Base-by-base conservation (phyloP, 1,284 basidiomycete genomes). In the Ganoderma lucidum region DNA sequence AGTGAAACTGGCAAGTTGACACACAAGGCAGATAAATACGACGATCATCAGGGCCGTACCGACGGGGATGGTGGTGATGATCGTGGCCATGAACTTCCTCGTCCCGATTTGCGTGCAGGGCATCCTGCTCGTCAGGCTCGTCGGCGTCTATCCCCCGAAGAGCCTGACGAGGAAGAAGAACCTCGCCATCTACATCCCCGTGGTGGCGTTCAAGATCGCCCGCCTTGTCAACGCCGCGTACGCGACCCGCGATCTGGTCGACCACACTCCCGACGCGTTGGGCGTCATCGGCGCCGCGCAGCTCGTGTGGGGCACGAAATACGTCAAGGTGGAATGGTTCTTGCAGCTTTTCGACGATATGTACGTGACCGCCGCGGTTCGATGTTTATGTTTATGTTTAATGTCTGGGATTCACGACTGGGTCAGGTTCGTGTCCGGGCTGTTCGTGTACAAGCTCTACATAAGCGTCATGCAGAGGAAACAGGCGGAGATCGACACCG, bases 341-440 rank as follows among this genome's bases (percentile, higher is more conserved):
- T 59, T 78, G 14, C 78, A 79, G 64, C 64, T 79, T 3, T 75
- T 77, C 44, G 77, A 78, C 59, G 73, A 79, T 59, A 62, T 72
- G 76, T 78, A 64, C 15, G 71, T 69, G 6, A 30, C 23, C 23
- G 23, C 23, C 23, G 23, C 23, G 23, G 1, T 23, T 23, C 23
- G 23, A 23, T 23, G 23, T 23, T 23, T 23, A 23, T 23, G 23
- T 23, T 23, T 23, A 23, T 23, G 23, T 23, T 23, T 23, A 23
- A 23, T 23, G 23, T 23, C 23, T 23, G 23, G 23, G 0, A 23
- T 23, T 23, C 23, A 23, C 23, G 23, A 23, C 28, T n/a, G n/a
- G 12, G 6, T 14, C 23, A 67, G 66, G n/a, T 39, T 63, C 32
- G 66, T 42, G 8, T 62, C 59, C 1, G 30, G 23, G 6, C 42